phyloP scores from a whole-genome alignment of 2,329 filamentous ascomycete species.

The Alternaria gaisen region DNA sequence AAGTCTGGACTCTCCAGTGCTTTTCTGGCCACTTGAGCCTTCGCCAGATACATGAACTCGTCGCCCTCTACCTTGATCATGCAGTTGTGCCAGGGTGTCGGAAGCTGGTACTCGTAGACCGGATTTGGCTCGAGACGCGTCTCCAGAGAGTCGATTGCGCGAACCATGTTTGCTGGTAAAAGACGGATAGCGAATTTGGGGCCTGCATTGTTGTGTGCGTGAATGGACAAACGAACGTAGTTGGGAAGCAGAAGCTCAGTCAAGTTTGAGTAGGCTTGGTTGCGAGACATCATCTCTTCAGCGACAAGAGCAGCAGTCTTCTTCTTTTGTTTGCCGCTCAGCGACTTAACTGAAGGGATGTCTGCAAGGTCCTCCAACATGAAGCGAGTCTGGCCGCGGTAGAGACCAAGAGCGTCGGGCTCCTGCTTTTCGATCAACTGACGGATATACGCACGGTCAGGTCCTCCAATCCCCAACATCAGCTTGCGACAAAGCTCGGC shows the following conservation, averaged over 20 bases:
- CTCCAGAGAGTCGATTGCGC: constrained; percentile 47
- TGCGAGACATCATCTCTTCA: constrained; percentile 53
- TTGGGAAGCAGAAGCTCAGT: constrained; percentile 58
- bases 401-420: constrained; percentile 41
- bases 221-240: constrained; percentile 59
- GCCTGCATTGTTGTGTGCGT: constrained; percentile 55
- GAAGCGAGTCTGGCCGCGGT: constrained; percentile 50
- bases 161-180: constrained; percentile 45
- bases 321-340: constrained; percentile 42
- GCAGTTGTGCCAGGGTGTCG: constrained; percentile 58
- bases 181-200: constrained; percentile 57
- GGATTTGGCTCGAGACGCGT: constrained; percentile 35
- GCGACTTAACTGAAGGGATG: constrained; percentile 32
- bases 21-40: constrained; percentile 36
- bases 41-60: constrained; percentile 38
- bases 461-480: constrained; percentile 37
- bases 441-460: constrained; percentile 37
- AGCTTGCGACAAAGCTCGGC: constrained; percentile 45
- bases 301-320: constrained; percentile 47
- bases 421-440: constrained; percentile 41
- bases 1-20: constrained; percentile 32
- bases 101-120: constrained; percentile 47
- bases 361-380: constrained; percentile 50
- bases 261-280: constrained; percentile 60
- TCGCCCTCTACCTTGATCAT: constrained; percentile 48